These are phyloP conservation scores for Penicillium silybi DNA, from an alignment of 495 filamentous ascomycete species.

Conservation along the genomic window DNA sequence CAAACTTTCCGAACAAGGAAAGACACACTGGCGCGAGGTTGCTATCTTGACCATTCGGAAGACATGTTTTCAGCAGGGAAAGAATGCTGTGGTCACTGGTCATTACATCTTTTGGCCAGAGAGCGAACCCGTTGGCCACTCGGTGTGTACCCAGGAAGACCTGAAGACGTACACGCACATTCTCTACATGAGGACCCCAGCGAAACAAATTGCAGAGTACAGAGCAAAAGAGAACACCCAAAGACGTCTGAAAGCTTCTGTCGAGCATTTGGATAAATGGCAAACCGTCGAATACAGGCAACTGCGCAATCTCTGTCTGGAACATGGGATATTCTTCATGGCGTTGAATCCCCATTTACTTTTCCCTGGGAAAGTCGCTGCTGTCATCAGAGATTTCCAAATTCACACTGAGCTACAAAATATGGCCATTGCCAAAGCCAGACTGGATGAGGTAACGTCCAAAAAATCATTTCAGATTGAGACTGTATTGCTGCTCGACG, in stretches of 20 bases:
- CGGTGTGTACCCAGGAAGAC: slow-evolving; percentile 26
- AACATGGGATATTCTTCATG: slow-evolving; percentile 48
- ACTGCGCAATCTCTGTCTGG: slow-evolving; percentile 46
- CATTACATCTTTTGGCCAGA: background rate
- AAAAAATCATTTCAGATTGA: slow-evolving; percentile 18
- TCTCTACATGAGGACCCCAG: slow-evolving; percentile 51
- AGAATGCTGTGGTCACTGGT: background rate
- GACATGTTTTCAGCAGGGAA: background rate
- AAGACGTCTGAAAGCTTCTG: slow-evolving; percentile 24
- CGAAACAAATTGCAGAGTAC: too few relatives aligned
- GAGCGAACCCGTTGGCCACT: background rate
- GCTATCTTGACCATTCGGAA: too few relatives aligned
- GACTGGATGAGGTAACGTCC: slow-evolving; percentile 37
- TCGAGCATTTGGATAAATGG: slow-evolving; percentile 48
- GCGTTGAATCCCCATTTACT: slow-evolving; percentile 2
- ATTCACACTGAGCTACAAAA: slow-evolving; percentile 32
- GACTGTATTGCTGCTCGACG: slow-evolving; percentile 55
- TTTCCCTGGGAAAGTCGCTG: slow-evolving; percentile 8
- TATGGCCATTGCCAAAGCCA: slow-evolving; percentile 18
- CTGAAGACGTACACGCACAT: slow-evolving; percentile 55
- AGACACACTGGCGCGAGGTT: too few relatives aligned
- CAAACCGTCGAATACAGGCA: slow-evolving; percentile 45
- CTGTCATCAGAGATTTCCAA: slow-evolving; percentile 37
- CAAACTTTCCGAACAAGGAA: too few relatives aligned
- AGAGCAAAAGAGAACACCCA: too few relatives aligned